Conservation (phyloP, 371 early-diverging fungal genomes). For the Haplosporangium sp. region DNA sequence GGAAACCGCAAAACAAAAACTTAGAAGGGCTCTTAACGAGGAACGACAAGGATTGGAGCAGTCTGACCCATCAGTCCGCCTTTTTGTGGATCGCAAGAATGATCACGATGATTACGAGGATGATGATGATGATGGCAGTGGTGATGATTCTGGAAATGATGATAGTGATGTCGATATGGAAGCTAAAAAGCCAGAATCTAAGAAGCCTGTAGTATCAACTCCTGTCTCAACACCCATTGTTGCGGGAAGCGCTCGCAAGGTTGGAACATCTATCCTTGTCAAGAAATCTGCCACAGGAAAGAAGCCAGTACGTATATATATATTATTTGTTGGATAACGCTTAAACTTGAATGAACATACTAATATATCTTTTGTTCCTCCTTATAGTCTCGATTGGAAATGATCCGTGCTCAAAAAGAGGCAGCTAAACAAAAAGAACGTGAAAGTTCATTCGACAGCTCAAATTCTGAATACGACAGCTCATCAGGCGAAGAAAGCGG, state of each 20-base stretch:
- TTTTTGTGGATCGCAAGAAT: conserved; percentile 46
- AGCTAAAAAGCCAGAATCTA: neutral
- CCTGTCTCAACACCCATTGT: conserved; percentile 13
- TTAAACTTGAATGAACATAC: neutral
- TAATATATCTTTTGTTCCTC: conserved; percentile 1
- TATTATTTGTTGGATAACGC: neutral
- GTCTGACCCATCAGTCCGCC: conserved; percentile 58
- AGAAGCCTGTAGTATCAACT: conserved; percentile 3
- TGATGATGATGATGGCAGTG: conserved; percentile 45
- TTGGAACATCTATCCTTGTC: conserved; percentile 50
- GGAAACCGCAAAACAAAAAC: conserved; percentile 78
- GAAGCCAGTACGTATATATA: conserved; percentile 47
- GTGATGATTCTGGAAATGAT: conserved; percentile 14
- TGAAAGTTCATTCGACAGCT: conserved; percentile 75
- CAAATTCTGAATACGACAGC: conserved; percentile 72
- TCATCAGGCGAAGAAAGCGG: conserved; percentile 57
- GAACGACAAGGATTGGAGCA: conserved; percentile 75
- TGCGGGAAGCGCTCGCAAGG: conserved; percentile 53
- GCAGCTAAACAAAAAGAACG: conserved; percentile 65
- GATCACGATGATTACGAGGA: conserved; percentile 60
- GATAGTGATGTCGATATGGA: conserved; percentile 7
- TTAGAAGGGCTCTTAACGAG: conserved; percentile 79
- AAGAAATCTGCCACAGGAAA: conserved; percentile 43
- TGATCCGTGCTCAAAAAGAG: conserved; percentile 53
- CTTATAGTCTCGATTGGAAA: conserved; percentile 39